Conservation (phyloP, 345 rosid species). For the Salix viminalis region DNA sequence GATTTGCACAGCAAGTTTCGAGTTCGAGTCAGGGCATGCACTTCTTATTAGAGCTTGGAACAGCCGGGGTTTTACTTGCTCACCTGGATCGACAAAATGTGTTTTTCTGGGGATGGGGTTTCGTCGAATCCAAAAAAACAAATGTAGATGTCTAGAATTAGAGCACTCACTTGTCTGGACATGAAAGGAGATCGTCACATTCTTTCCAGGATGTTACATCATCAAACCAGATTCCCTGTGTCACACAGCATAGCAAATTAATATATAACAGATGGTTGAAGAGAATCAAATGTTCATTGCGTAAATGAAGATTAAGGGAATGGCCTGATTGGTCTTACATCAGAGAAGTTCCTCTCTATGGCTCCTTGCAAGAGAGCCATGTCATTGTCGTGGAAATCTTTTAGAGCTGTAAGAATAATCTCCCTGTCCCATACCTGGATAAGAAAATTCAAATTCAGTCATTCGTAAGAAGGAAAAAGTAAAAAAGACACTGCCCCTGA, state of each 20-base stretch:
- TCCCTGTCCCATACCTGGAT: constrained; percentile 91
- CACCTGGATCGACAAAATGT: accelerated
- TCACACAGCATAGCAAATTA: not conserved
- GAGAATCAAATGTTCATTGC: not conserved
- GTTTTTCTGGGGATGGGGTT: too few relatives aligned
- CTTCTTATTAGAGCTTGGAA: too few relatives aligned
- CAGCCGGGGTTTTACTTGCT: too few relatives aligned
- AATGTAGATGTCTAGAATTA: not conserved
- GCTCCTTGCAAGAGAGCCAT: constrained; percentile 65
- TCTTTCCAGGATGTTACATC: constrained; percentile 71
- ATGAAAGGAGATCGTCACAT: constrained; percentile 58
- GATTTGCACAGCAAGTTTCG: accelerated
- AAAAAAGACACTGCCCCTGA: not conserved
- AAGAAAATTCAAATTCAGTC: not conserved
- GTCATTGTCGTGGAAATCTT: constrained; percentile 68
- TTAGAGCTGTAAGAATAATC: constrained; percentile 66
- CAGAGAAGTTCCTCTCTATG: constrained; percentile 62
- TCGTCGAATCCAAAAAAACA: too few relatives aligned
- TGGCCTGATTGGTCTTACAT: constrained; percentile 36
- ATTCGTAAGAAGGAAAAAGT: not conserved
- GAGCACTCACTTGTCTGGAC: constrained; percentile 56
- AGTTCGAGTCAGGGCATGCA: too few relatives aligned
- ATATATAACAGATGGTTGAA: not conserved
- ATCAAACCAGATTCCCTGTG: constrained; percentile 76
- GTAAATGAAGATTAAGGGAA: not conserved